These are phyloP conservation scores for Limonium bicolor DNA, from an alignment of 148 eudicot species.

Conservation along the genomic window DNA sequence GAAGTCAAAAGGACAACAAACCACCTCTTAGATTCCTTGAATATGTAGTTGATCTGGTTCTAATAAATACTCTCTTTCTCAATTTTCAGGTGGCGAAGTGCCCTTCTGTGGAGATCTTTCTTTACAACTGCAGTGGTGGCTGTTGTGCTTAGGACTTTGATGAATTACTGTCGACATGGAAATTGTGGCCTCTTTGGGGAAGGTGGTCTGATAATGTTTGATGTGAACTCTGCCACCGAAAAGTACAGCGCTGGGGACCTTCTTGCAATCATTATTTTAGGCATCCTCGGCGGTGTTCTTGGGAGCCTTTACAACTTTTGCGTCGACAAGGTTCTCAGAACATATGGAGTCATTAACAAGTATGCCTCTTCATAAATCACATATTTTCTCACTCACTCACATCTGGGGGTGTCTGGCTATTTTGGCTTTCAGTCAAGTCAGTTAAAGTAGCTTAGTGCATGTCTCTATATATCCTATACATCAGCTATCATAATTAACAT, in stretches of 20 bases:
- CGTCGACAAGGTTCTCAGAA: constrained; percentile 16
- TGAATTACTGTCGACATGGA: constrained; percentile 10
- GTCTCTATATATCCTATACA: no score
- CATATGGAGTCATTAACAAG: constrained; percentile 16
- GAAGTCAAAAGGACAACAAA: no score
- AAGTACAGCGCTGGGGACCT: constrained; percentile 6
- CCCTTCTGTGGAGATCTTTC: constrained; percentile 17
- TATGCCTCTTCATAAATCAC: no score
- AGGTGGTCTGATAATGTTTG: constrained; percentile 17
- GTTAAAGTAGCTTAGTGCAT: no score
- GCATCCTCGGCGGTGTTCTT: constrained; percentile 10
- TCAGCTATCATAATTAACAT: no score
- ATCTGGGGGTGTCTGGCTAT: no score
- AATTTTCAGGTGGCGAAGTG: constrained; percentile 19
- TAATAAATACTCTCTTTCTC: no score
- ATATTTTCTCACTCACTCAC: no score
- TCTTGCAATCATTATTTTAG: constrained; percentile 9
- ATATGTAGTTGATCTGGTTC: no score
- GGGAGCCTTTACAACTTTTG: constrained; percentile 15
- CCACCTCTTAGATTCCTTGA: no score
- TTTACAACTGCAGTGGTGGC: constrained; percentile 19
- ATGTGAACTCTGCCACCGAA: constrained; percentile 9
- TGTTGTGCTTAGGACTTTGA: constrained; percentile 9
- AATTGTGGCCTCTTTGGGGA: constrained; percentile 16
- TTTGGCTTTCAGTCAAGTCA: no score